phyloP scores from a whole-genome alignment of 106 monocot genomes.

The Platanthera guangdongensis region DNA sequence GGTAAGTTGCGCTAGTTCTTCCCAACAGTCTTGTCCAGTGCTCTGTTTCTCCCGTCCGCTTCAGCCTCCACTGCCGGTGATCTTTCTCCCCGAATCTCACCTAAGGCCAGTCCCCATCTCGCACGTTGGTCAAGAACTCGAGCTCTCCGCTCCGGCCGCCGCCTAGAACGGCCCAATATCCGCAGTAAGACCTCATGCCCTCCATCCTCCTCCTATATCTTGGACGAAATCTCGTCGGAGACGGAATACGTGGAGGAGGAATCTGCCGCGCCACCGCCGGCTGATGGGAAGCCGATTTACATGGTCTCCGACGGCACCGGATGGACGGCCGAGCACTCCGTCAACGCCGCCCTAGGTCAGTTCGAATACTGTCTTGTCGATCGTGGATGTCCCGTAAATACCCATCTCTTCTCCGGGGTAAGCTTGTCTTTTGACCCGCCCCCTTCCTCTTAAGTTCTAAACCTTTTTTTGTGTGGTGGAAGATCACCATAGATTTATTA shows the following conservation, averaged over 20 bases:
- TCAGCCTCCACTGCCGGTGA: not conserved
- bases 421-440: not conserved
- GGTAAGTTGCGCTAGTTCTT: no score
- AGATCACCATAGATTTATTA: not conserved
- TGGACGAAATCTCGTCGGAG: conserved; percentile 8
- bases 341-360: conserved; percentile 79
- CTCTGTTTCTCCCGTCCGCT: no score
- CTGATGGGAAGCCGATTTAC: conserved; percentile 65
- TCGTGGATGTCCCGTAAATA: conserved; percentile 61
- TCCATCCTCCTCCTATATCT: not conserved
- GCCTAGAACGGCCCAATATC: conserved; percentile 31
- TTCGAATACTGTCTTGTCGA: conserved; percentile 81
- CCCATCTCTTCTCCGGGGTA: conserved; percentile 95
- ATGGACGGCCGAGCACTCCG: conserved; percentile 92
- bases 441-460: not conserved
- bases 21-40: no score
- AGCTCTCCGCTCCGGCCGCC: conserved; percentile 46
- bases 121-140: conserved; percentile 76
- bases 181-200: conserved; percentile 4
- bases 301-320: conserved; percentile 97
- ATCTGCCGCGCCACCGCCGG: not conserved
- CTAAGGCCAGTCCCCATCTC: conserved; percentile 36
- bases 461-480: not conserved
- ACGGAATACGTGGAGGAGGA: conserved; percentile 10
- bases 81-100: not conserved